These are phyloP conservation scores for Didymosphaeria variabile DNA, from an alignment of 2,329 filamentous ascomycete genomes.

Conservation along the genomic window DNA sequence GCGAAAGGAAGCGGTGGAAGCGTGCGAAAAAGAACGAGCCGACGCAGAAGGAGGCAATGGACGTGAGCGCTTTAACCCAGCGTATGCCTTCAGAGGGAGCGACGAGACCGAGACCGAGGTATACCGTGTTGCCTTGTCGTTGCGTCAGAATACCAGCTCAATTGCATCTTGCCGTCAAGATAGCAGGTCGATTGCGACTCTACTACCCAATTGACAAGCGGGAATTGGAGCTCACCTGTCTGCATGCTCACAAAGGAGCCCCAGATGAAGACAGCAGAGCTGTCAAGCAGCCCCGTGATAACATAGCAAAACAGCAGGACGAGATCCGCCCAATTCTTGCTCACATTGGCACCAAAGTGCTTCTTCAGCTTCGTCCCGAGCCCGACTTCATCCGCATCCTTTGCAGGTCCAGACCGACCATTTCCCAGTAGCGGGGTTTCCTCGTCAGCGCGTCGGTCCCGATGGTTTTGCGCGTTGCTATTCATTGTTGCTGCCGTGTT, in stretches of 20 bases:
- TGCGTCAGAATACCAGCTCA: slow-evolving; percentile 20
- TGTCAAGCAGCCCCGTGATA: slow-evolving; percentile 80
- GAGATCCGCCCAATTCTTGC: slow-evolving; percentile 71
- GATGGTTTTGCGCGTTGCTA: slow-evolving; percentile 16
- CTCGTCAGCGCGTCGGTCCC: slow-evolving; percentile 33
- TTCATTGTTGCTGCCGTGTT: slow-evolving; percentile 26
- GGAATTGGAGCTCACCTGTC: slow-evolving; percentile 63
- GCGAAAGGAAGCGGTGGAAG: slow-evolving; percentile 71
- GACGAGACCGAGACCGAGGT: slow-evolving; percentile 77
- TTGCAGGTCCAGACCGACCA: slow-evolving; percentile 21
- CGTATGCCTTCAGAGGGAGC: slow-evolving; percentile 62
- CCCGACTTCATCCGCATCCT: slow-evolving; percentile 21
- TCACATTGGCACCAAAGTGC: slow-evolving; percentile 61
- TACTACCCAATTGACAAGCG: background rate
- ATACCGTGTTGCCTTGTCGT: slow-evolving; percentile 74
- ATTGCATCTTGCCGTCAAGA: slow-evolving; percentile 25
- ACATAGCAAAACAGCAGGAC: slow-evolving; percentile 77
- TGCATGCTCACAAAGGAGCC: slow-evolving; percentile 86
- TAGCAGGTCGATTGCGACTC: background rate
- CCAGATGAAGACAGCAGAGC: slow-evolving; percentile 78
- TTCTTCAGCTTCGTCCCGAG: slow-evolving; percentile 26
- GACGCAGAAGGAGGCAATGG: slow-evolving; percentile 74
- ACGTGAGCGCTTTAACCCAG: slow-evolving; percentile 77
- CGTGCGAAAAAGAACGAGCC: slow-evolving; percentile 76
- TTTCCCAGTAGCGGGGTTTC: slow-evolving; percentile 43